Evolutionary conservation across 2,329 filamentous ascomycete genomes (phyloP).

Genomic region (Ophiostoma piceae): DNA sequence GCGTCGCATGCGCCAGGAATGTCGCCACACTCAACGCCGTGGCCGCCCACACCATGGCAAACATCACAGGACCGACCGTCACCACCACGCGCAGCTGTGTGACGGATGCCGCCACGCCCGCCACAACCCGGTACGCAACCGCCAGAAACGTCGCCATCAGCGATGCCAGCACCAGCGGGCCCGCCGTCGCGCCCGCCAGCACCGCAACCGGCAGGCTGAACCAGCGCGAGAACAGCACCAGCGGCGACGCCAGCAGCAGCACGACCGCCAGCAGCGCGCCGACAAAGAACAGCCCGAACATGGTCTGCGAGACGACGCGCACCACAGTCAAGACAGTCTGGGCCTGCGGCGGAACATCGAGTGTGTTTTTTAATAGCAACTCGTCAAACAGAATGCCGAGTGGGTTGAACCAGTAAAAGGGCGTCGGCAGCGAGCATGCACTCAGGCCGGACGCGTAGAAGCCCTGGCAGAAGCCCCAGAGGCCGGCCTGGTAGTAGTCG

Average conservation of each 20-base stretch:
- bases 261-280: conserved; percentile 65
- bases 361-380: conserved; percentile 74
- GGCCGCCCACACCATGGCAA: conserved; percentile 86
- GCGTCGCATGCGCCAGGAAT: conserved; percentile 66
- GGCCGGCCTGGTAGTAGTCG: conserved; percentile 88
- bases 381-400: conserved; percentile 74
- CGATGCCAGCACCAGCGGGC: conserved; percentile 62
- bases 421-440: conserved; percentile 61
- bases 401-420: conserved; percentile 87
- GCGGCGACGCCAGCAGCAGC: conserved; percentile 60
- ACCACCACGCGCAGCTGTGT: conserved; percentile 71
- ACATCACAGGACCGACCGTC: conserved; percentile 65
- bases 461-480: conserved; percentile 91
- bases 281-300: conserved; percentile 83
- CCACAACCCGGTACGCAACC: conserved; percentile 71
- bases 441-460: conserved; percentile 67
- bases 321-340: conserved; percentile 69
- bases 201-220: conserved; percentile 63
- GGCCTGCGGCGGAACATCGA: conserved; percentile 72
- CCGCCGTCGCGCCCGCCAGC: conserved; percentile 60
- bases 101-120: conserved; percentile 68
- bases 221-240: conserved; percentile 51
- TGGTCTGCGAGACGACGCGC: conserved; percentile 68
- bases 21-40: conserved; percentile 61
- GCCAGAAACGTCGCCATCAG: conserved; percentile 80